These are phyloP conservation scores for Akanthomyces dipterigenus DNA, from an alignment of 2,329 filamentous ascomycete genomes.

Conservation along the genomic window DNA sequence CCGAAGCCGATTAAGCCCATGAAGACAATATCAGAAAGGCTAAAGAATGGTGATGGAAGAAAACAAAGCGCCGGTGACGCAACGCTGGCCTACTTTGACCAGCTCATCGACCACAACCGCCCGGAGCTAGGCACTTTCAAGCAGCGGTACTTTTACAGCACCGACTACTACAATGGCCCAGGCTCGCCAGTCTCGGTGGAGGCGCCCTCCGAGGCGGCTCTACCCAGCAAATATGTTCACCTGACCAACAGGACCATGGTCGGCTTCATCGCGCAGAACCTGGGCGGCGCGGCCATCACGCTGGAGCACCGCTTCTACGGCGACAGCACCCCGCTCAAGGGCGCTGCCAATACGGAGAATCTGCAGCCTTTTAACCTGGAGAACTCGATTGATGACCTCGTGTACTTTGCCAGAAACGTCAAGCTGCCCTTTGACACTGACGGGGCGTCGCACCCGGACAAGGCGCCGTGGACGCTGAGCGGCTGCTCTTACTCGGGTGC, in stretches of 20 bases:
- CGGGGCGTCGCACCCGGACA: slow-evolving; percentile 54
- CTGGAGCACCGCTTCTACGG: slow-evolving; percentile 79
- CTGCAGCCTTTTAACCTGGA: slow-evolving; percentile 73
- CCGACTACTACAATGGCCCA: slow-evolving; percentile 62
- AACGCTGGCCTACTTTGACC: slow-evolving; percentile 34
- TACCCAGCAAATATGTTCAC: slow-evolving; percentile 50
- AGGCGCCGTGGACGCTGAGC: slow-evolving; percentile 65
- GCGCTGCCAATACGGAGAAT: slow-evolving; percentile 55
- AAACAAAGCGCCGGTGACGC: background rate
- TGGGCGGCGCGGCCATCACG: slow-evolving; percentile 65
- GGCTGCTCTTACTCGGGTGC: slow-evolving; percentile 76
- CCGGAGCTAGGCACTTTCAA: slow-evolving; percentile 54
- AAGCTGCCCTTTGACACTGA: slow-evolving; percentile 60
- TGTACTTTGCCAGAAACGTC: slow-evolving; percentile 67
- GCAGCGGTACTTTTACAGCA: slow-evolving; percentile 75
- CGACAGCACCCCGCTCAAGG: slow-evolving; percentile 53
- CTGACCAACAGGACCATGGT: slow-evolving; percentile 63
- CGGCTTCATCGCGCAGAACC: slow-evolving; percentile 57
- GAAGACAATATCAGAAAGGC: background rate
- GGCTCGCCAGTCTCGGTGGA: slow-evolving; percentile 72
- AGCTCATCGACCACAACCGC: slow-evolving; percentile 52
- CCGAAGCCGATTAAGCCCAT: background rate
- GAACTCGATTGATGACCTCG: slow-evolving; percentile 68
- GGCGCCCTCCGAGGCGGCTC: slow-evolving; percentile 58
- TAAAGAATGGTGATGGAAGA: background rate